Conservation (phyloP, 2,329 filamentous ascomycete species). For the Reticulascus tulasneorum region DNA sequence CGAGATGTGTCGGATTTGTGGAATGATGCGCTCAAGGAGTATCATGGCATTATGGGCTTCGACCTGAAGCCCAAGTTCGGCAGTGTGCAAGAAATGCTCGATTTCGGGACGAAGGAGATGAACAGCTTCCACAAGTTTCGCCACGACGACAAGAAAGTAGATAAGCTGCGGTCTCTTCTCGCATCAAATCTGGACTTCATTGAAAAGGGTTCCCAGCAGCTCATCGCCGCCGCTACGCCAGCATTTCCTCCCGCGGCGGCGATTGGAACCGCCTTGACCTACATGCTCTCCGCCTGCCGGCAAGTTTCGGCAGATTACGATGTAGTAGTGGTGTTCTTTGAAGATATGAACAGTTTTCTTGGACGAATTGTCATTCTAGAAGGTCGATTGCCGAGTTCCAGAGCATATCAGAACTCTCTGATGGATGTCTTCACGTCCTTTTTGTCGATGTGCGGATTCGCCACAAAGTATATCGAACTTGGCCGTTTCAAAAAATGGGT, state of each 20-base stretch:
- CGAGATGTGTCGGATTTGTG: slow-evolving; percentile 26
- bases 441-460: slow-evolving; percentile 26
- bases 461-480: slow-evolving; percentile 28
- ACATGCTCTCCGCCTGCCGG: slow-evolving; percentile 24
- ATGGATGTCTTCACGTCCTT: slow-evolving; percentile 32
- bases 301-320: slow-evolving; percentile 33
- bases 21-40: slow-evolving; percentile 27
- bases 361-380: slow-evolving; percentile 28
- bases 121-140: slow-evolving; percentile 27
- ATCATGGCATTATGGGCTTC: slow-evolving; percentile 27
- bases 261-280: slow-evolving; percentile 28
- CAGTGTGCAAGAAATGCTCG: slow-evolving; percentile 20
- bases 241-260: slow-evolving; percentile 28
- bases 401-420: slow-evolving; percentile 27
- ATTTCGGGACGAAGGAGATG: slow-evolving; percentile 22
- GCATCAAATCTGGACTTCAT: slow-evolving; percentile 23
- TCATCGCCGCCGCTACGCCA: slow-evolving; percentile 23
- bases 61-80: slow-evolving; percentile 24
- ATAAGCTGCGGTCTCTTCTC: slow-evolving; percentile 25
- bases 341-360: slow-evolving; percentile 32
- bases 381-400: slow-evolving; percentile 22
- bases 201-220: slow-evolving; percentile 23
- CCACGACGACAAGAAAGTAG: slow-evolving; percentile 28
- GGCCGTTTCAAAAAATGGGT: slow-evolving; percentile 30
- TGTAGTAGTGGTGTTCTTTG: slow-evolving; percentile 32